Base-by-base conservation (phyloP, 495 filamentous ascomycete genomes). In the Daldinia grandis region DNA sequence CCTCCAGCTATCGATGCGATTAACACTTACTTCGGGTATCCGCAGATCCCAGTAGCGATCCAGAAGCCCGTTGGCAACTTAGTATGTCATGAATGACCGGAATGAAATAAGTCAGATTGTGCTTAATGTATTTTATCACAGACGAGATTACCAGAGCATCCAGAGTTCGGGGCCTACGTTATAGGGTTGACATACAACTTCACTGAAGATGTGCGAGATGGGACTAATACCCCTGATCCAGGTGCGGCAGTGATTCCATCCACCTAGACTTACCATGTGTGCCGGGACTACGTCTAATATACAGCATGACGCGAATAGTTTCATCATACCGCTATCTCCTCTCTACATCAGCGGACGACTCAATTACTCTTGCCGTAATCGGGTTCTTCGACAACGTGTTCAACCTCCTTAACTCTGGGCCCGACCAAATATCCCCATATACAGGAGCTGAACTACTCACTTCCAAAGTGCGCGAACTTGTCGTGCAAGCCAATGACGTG, bases 131-230 rank as follows among this genome's bases (percentile, higher is more conserved):
- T 15, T 56, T 9, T 42, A 33, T 15, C 10, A 8, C 55, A 76
- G 74, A 77, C 73, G 4, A 55, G 65, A 50, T 69, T 68, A 57
- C 75, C 76, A 3, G 64, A 74, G 0, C 42, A 66, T 33, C 61
- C 73, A 1, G 58, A 67, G n/a, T 74, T 50, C 30, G 72, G 64
- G 1, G 75, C 72, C 8, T 78, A 74, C 30, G 42, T 86, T 12
- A 80, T 79, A 5, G 83, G 81, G 24, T 75, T 86, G 19, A 79
- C 81, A 3, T 78, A 84, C 44, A 78, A 77, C 17, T 81, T 85
- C 19, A 74, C 76, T 0, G 78, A 85, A 58, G 78, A 85, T 37
- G 78, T 81, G 33, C 78, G 49, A n/a, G 76, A 78, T 31, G 76
- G 76, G 0, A 51, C 35, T 9, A 59, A 74, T 19, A 78, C 76